Evolutionary conservation across 805 yeast genomes (phyloP).

Genomic region (Blastobotrys americana): DNA sequence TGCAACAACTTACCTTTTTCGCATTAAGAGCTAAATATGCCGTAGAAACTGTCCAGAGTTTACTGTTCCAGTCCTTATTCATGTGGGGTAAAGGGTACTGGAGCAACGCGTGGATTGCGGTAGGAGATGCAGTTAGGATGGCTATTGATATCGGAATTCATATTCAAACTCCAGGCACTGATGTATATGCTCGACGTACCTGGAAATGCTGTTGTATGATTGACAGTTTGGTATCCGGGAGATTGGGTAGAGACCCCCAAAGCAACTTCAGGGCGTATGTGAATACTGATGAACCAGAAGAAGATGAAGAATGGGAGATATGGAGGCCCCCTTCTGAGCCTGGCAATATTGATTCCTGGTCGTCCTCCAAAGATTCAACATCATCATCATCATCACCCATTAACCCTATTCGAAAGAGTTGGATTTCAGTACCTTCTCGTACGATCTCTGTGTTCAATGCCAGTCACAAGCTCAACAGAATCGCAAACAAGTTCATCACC

Average conservation of each 20-base stretch:
- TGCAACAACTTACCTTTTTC: slow-evolving; percentile 12
- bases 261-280: slow-evolving; percentile 4
- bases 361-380: slow-evolving; percentile 1
- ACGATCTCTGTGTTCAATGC: slow-evolving; percentile 6
- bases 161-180: neutral
- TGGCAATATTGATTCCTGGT: neutral
- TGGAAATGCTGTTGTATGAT: slow-evolving; percentile 14
- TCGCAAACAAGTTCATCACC: slow-evolving; percentile 8
- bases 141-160: slow-evolving; percentile 11
- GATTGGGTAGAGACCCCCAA: slow-evolving; percentile 9
- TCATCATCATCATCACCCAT: neutral
- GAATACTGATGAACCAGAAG: slow-evolving; percentile 7
- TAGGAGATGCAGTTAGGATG: slow-evolving; percentile 12
- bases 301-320: slow-evolving; percentile 13
- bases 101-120: slow-evolving; percentile 8
- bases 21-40: slow-evolving; percentile 9
- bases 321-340: slow-evolving; percentile 9
- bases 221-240: slow-evolving; percentile 10
- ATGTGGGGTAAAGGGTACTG: slow-evolving; percentile 9
- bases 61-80: slow-evolving; percentile 7
- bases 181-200: slow-evolving; percentile 9
- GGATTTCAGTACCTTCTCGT: slow-evolving; percentile 8
- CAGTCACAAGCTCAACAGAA: slow-evolving; percentile 1
- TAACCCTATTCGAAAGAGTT: neutral
- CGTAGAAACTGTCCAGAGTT: slow-evolving; percentile 10